Conservation (phyloP, 1,139 yeast species). For the Hemisphaericaspora subhashii region DNA sequence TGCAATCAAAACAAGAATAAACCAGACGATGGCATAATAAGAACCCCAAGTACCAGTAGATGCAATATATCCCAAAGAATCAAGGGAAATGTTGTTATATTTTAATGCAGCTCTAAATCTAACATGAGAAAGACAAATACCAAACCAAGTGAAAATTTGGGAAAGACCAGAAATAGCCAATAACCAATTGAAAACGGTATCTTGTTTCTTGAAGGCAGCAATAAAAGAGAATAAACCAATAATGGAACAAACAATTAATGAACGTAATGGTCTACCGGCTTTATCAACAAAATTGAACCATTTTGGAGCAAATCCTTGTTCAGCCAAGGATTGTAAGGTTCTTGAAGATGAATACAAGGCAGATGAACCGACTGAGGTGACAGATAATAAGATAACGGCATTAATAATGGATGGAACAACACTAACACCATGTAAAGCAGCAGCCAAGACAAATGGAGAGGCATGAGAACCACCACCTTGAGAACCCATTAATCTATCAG, state of each 20-base stretch:
- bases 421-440: slow-evolving; percentile 38
- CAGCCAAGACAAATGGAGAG: slow-evolving; percentile 48
- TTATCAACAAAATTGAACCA: slow-evolving; percentile 45
- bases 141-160: slow-evolving; percentile 44
- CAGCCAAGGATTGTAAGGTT: slow-evolving; percentile 44
- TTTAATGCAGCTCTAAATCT: slow-evolving; percentile 45
- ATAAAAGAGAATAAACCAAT: slow-evolving; percentile 34
- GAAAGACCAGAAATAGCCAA: slow-evolving; percentile 46
- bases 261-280: slow-evolving; percentile 44
- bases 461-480: slow-evolving; percentile 37
- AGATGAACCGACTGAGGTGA: slow-evolving; percentile 46
- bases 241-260: slow-evolving; percentile 33
- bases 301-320: slow-evolving; percentile 44
- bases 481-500: slow-evolving; percentile 41
- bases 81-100: slow-evolving; percentile 33
- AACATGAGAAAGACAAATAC: slow-evolving; percentile 42
- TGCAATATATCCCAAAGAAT: slow-evolving; percentile 40
- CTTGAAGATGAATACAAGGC: slow-evolving; percentile 47
- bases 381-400: slow-evolving; percentile 44
- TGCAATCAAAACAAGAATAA: slow-evolving; percentile 37
- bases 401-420: slow-evolving; percentile 44
- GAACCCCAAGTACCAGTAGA: slow-evolving; percentile 46
- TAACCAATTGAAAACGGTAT: slow-evolving; percentile 44
- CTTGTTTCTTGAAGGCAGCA: slow-evolving; percentile 43
- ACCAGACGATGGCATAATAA: slow-evolving; percentile 34